Conservation (phyloP, 176 grass and related monocot genomes). For the Musa schizocarpa region DNA sequence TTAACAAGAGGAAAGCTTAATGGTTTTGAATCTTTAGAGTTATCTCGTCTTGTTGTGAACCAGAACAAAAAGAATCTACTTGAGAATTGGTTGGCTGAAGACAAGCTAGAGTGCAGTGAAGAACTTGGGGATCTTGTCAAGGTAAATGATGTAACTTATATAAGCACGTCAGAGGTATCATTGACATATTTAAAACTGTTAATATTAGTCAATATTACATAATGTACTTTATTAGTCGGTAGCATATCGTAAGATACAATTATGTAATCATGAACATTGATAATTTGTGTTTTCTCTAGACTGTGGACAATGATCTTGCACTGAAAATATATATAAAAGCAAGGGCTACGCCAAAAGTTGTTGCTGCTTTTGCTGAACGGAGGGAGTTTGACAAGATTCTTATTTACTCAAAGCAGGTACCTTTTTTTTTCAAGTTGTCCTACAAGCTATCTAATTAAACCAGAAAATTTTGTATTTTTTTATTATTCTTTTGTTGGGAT, state of each 20-base stretch:
- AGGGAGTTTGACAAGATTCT: conserved; percentile 44
- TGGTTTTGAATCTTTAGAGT: conserved; percentile 72
- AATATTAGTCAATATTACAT: too few relatives aligned
- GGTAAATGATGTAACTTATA: conserved; percentile 17
- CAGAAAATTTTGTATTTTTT: neutral
- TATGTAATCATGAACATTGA: neutral
- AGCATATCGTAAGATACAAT: too few relatives aligned
- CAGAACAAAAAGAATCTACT: conserved; percentile 98
- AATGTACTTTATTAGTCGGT: too few relatives aligned
- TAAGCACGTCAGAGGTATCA: too few relatives aligned
- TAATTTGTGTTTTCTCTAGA: conserved; percentile 5
- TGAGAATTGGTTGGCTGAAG: conserved; percentile 88
- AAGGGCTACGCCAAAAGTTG: conserved; percentile 97
- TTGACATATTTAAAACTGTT: too few relatives aligned
- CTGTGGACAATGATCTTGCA: conserved; percentile 4
- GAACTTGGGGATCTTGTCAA: conserved; percentile 93
- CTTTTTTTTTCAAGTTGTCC: neutral
- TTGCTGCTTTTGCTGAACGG: conserved; percentile 96
- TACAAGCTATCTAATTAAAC: neutral
- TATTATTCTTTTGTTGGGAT: too few relatives aligned
- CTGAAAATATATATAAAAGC: conserved; percentile 85
- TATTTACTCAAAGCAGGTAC: conserved; percentile 13
- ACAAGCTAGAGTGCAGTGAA: conserved; percentile 93
- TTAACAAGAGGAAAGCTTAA: conserved; percentile 93
- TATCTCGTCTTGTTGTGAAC: conserved; percentile 93